phyloP scores from a whole-genome alignment of 768 basidiomycete genomes.

The Suillus subluteus region DNA sequence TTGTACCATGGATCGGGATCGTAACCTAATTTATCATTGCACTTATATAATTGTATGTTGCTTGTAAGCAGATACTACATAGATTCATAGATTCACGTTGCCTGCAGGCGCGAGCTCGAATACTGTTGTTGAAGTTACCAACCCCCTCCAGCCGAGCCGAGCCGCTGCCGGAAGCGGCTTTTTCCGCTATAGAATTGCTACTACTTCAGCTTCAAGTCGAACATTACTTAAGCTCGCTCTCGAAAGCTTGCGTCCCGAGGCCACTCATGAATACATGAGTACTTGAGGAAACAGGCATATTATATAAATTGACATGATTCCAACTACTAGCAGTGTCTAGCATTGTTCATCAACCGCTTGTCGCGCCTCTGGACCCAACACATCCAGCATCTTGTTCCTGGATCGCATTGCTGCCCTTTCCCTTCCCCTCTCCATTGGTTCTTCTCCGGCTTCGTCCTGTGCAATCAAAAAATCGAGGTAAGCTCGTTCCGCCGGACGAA shows the following conservation, averaged over 20 bases:
- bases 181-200: too few relatives aligned
- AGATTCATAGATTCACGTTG: slow-evolving; percentile 3
- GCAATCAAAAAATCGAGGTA: slow-evolving; percentile 5
- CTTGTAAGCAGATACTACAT: not conserved
- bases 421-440: not conserved
- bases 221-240: too few relatives aligned
- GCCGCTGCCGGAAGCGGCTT: too few relatives aligned
- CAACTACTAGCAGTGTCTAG: not conserved
- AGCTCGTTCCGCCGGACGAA: slow-evolving; percentile 6
- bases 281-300: too few relatives aligned
- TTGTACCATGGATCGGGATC: not conserved
- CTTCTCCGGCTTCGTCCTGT: slow-evolving; percentile 4
- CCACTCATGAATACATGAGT: too few relatives aligned
- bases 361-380: slow-evolving; percentile 15
- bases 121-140: not conserved
- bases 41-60: not conserved
- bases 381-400: slow-evolving; percentile 14
- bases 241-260: not conserved
- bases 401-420: slow-evolving; percentile 13
- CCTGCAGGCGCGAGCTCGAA: not conserved
- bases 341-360: slow-evolving; percentile 8
- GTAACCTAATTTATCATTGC: not conserved
- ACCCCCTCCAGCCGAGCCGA: too few relatives aligned
- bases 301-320: not conserved
- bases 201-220: too few relatives aligned